Evolutionary conservation across 495 filamentous ascomycete species (phyloP).

Genomic region (Lentithecium fluviatile): DNA sequence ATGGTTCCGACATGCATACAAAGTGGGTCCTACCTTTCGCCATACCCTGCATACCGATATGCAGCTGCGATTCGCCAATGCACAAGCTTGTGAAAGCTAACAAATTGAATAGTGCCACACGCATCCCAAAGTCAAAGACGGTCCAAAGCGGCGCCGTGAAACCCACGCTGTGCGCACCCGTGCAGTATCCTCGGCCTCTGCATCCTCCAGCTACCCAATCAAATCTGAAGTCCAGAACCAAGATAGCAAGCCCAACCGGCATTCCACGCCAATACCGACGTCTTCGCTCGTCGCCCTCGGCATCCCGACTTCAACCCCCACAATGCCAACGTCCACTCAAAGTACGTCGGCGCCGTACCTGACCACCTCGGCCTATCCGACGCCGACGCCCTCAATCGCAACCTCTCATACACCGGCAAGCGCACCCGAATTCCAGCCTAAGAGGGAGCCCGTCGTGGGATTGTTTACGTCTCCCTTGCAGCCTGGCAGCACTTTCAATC

Average conservation of each 20-base stretch:
- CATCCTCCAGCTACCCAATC: constrained; percentile 31
- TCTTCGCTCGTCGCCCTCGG: not conserved
- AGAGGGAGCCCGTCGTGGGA: constrained; percentile 30
- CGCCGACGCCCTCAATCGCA: not conserved
- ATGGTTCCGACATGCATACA: constrained; percentile 82
- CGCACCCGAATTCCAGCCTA: constrained; percentile 12
- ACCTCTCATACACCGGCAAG: constrained; percentile 2
- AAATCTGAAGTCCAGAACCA: constrained; percentile 13
- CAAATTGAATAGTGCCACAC: constrained; percentile 62
- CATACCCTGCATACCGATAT: constrained; percentile 13
- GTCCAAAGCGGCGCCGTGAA: constrained; percentile 68
- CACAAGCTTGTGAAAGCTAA: constrained; percentile 44
- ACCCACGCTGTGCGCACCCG: constrained; percentile 47
- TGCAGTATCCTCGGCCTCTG: constrained; percentile 35
- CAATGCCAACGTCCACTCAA: not conserved
- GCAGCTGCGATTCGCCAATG: constrained; percentile 2
- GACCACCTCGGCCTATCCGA: constrained; percentile 1
- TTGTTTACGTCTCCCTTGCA: constrained; percentile 32
- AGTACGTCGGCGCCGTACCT: not conserved
- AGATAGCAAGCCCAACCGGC: not conserved
- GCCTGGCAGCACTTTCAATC: constrained; percentile 19
- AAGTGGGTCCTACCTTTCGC: constrained; percentile 52
- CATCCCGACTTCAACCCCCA: constrained; percentile 6
- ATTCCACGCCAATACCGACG: constrained; percentile 10
- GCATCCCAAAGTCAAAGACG: constrained; percentile 71